Base-by-base conservation (phyloP, 2,329 filamentous ascomycete species). In the Calonectria honghensis region DNA sequence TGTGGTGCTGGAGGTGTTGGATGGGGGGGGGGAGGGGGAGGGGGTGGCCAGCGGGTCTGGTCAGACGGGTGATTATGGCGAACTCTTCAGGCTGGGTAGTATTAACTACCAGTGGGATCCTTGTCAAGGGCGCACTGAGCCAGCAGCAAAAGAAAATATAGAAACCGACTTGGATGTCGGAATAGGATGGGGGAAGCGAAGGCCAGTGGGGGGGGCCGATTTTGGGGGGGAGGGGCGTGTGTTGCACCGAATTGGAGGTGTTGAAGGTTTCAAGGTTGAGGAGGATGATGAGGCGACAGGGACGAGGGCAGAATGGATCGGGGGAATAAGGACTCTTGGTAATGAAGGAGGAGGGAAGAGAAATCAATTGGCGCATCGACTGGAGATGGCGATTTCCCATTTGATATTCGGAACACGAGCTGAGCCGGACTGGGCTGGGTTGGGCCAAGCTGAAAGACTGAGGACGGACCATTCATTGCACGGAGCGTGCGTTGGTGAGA, bases 291-390 rank as follows among this genome's bases (percentile, higher is more conserved):
- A 66, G 64, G 75, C 37, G 74, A 70, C 29, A 63, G 73, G 37
- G 57, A 69, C 27, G 64, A 68, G 51, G 75, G 54, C 73, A 70
- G 74, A 66, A 59, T 59, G 77, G 73, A 41, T 72, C 72, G 63
- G 39, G 75, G 73, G 68, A 74, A 68, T 67, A 74, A 70, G 35
- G 70, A 63, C 70, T 74, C 57, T 57, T 52, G 50, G 45, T 61
- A 45, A 65, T 66, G 76, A 77, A 80, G 75, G 77, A 75, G 79
- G 79, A 75, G 77, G 63, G 51, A 79, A 75, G 77, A 76, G 77
- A 45, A 75, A 80, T 73, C 70, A 35, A 51, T 63, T 59, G 27
- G 70, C 20, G n/a, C 52, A 9, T 67, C 57, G 20, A 54, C 16
- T 68, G 57, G 68, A 67, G 52, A 73, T 48, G 72, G 70, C 68